phyloP scores from a whole-genome alignment of 2,329 filamentous ascomycete species.

The Phaeosphaeriaceae sp. region DNA sequence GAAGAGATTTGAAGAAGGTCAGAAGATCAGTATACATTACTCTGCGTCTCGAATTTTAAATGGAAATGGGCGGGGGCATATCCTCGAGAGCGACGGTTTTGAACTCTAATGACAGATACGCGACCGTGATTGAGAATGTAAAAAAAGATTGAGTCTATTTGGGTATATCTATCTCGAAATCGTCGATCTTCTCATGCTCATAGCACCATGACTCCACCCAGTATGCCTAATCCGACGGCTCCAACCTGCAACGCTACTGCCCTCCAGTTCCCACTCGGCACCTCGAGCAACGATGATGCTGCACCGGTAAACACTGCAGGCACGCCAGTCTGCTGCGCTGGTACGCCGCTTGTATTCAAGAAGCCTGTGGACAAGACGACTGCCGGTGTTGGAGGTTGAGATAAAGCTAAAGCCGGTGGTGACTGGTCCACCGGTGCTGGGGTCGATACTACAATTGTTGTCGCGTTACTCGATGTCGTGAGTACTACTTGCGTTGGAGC shows the following conservation, averaged over 20 bases:
- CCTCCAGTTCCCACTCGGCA: slow-evolving; percentile 1
- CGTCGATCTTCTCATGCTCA: not conserved
- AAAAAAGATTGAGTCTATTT: not conserved
- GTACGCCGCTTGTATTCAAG: not conserved
- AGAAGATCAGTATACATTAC: too few species aligned
- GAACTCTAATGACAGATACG: too few species aligned
- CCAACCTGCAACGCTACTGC: not conserved
- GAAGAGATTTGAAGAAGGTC: too few species aligned
- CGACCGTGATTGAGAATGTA: too few species aligned
- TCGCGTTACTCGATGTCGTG: not conserved
- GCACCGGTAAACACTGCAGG: not conserved
- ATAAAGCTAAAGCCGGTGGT: not conserved
- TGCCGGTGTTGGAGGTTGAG: not conserved
- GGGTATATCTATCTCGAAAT: not conserved
- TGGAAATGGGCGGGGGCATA: too few species aligned
- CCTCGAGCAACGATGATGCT: not conserved
- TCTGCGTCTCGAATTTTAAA: too few species aligned
- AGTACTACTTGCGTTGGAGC: not conserved
- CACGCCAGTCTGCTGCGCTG: not conserved
- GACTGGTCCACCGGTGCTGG: too few species aligned
- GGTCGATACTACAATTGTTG: not conserved
- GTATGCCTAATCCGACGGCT: not conserved
- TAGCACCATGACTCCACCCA: not conserved
- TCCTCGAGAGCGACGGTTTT: too few species aligned
- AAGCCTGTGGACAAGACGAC: not conserved